Base-by-base conservation (phyloP, 1,139 yeast genomes). In the Debaryomyces psychrophilus region DNA sequence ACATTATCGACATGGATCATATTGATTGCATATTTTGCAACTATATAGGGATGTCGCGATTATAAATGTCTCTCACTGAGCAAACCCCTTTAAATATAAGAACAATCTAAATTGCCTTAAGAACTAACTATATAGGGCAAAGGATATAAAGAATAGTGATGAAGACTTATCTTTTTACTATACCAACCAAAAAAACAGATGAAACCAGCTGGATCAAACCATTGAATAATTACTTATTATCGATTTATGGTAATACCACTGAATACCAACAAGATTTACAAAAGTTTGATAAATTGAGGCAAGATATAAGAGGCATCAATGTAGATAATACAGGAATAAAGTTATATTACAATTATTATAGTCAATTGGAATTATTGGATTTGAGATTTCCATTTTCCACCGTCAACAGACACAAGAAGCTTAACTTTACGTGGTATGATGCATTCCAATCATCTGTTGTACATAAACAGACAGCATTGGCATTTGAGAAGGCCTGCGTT, bases 401-500 rank as follows among this genome's bases (percentile, higher is more conserved):
- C 18, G 71, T 76, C 18, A 83, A 83, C 45, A 79, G 82, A 52
- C 64, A 60, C 45, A 71, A 68, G 46, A 74, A 78, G 50, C 65
- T 87, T 36, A 76, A 80, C 43, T 92, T 92, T 64, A 77, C 82
- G 0, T 93, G 99, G 99, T 71, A 70, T 53, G 96, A 92, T 61
- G 86, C 93, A 6, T 85, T 82, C 59, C 71, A 71, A 37, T 60
- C 65, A 4, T 48, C 62, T 1, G 62, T 71, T 2, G 64, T 76
- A 4, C 76, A 74, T 46, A 65, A 71, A 18, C 79, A 79, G 36
- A 69, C 75, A 36, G 80, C 85, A 8, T 62, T 90, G 43, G 92
- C 97, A 0, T 92, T 88, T 61, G 99, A 93, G 60, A 93, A 93
- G 67, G 97, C 97, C 1, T 82, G 89, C 26, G 69, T 87, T 2